These are phyloP conservation scores for Blumeria hordei DNA, from an alignment of 2,329 filamentous ascomycete species.

Conservation along the genomic window DNA sequence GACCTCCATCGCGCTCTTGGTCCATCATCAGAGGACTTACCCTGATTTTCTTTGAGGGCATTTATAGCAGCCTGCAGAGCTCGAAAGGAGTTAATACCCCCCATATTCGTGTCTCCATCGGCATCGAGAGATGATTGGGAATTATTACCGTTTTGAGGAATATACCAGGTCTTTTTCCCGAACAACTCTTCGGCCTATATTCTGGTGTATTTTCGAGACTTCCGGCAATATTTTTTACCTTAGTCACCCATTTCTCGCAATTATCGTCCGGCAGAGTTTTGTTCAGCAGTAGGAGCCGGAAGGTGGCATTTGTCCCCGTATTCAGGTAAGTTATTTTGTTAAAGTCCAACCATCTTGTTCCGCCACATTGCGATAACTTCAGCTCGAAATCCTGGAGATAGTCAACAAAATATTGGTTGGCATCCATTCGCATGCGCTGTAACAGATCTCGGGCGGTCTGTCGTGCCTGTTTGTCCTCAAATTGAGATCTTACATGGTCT, in stretches of 20 bases:
- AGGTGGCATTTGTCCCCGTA: not conserved
- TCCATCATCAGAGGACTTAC: not conserved
- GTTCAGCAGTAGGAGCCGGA: not conserved
- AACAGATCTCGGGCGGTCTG: not conserved
- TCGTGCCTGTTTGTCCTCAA: not conserved
- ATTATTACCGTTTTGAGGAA: not conserved
- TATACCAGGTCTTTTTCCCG: not conserved
- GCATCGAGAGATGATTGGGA: not conserved
- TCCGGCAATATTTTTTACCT: not conserved
- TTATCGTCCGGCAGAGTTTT: not conserved
- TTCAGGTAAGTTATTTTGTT: not conserved
- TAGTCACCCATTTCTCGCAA: not conserved
- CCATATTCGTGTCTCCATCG: not conserved
- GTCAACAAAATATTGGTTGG: not conserved
- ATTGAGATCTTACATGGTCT: not conserved
- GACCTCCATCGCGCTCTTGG: not conserved
- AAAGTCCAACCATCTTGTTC: not conserved
- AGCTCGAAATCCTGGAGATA: not conserved
- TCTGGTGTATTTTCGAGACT: not conserved
- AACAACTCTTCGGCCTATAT: not conserved
- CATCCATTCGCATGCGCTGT: not conserved
- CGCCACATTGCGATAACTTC: not conserved
- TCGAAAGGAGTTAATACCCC: not conserved
- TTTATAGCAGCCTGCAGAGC: not conserved
- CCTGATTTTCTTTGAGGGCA: not conserved